Evolutionary conservation across 768 basidiomycete species (phyloP).

Genomic region (Tricholoma sp.): DNA sequence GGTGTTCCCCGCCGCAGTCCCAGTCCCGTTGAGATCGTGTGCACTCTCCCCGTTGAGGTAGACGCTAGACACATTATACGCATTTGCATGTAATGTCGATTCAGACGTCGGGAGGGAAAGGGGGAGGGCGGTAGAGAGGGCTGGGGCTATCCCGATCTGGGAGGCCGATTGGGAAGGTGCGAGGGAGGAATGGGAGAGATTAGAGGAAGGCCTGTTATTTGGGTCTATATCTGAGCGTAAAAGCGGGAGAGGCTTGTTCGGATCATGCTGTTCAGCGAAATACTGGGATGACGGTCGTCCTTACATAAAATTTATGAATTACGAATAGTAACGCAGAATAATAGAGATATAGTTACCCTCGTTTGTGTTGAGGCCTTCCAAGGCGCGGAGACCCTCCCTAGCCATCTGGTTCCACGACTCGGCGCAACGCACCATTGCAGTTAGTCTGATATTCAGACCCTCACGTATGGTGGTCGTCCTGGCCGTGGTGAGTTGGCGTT

Average conservation of each 20-base stretch:
- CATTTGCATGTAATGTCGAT: neutral
- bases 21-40: neutral
- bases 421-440: constrained; percentile 65
- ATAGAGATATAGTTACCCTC: neutral
- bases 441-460: constrained; percentile 58
- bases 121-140: neutral
- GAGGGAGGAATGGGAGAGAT: constrained; percentile 48
- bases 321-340: neutral
- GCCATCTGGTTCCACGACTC: constrained; percentile 66
- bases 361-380: constrained; percentile 24
- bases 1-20: too few species aligned
- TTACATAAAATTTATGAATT: neutral
- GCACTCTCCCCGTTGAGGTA: neutral
- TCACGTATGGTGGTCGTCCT: constrained; percentile 53
- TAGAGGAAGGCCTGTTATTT: constrained; percentile 36
- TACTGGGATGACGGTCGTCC: too few species aligned
- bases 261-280: neutral
- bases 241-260: constrained; percentile 5
- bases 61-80: neutral
- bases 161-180: constrained; percentile 77
- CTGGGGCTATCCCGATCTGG: constrained; percentile 35
- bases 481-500: constrained; percentile 51
- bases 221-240: constrained; percentile 6
- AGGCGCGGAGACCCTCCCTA: constrained; percentile 45
- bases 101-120: neutral